Evolutionary conservation across 2,329 filamentous ascomycete genomes (phyloP).

Genomic region (Iodosphaeria phyllophila): DNA sequence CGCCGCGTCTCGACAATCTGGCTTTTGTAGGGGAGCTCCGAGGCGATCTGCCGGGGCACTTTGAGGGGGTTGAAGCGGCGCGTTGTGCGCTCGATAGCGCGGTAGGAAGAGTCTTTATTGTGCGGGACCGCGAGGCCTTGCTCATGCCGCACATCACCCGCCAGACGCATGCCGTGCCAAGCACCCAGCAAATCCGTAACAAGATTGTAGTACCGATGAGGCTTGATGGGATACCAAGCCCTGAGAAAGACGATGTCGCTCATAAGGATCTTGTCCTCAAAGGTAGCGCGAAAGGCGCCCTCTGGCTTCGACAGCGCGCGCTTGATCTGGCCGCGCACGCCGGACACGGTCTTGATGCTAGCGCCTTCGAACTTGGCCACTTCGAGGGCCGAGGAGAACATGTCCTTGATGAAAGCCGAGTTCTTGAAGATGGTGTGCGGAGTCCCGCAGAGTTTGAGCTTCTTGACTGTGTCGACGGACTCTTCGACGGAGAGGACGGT

Average conservation of each 20-base stretch:
- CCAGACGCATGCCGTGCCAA: conserved; percentile 88
- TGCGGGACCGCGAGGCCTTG: conserved; percentile 59
- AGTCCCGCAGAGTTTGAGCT: conserved; percentile 84
- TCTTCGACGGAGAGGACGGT: conserved; percentile 91
- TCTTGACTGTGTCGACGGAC: conserved; percentile 95
- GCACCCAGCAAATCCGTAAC: conserved; percentile 76
- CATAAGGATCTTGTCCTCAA: conserved; percentile 96
- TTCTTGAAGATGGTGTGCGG: conserved; percentile 99
- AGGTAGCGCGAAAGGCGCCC: conserved; percentile 88
- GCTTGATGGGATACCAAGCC: conserved; percentile 92
- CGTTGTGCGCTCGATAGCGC: conserved; percentile 41
- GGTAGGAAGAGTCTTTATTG: conserved; percentile 73
- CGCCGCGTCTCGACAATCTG: conserved; percentile 72
- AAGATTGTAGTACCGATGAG: conserved; percentile 91
- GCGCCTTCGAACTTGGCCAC: conserved; percentile 79
- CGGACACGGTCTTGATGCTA: conserved; percentile 87
- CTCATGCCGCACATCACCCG: conserved; percentile 72
- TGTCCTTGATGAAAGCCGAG: conserved; percentile 95
- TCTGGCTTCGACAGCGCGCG: conserved; percentile 83
- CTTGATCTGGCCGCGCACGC: conserved; percentile 93
- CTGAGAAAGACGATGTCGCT: conserved; percentile 91
- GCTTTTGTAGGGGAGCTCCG: conserved; percentile 77
- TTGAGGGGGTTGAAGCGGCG: conserved; percentile 65
- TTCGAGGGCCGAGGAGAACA: conserved; percentile 86
- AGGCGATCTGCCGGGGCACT: conserved; percentile 63